Evolutionary conservation across 2,329 filamentous ascomycete species (phyloP), one percentile per base, ranked within the genome.

Genomic region (Didymella segeticola): DNA sequence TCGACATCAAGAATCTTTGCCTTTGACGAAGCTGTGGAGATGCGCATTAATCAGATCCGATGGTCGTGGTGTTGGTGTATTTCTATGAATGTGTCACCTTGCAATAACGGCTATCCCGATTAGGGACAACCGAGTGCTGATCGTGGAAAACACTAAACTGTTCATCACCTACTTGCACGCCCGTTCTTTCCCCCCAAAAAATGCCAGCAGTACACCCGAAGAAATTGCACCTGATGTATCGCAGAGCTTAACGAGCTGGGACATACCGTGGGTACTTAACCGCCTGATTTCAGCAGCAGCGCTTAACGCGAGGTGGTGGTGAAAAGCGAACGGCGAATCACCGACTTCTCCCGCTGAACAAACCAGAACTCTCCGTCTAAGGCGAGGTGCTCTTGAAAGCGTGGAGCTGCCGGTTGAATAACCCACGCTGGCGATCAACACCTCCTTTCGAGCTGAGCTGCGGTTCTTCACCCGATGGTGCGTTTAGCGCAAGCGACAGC

Each of bases 371-470:
- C 19, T n/a, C 29, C 29, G 34, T 22, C 37, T n/a, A n/a, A 12
- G 25, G 33, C 30, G 14, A 30, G 19, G 3, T 19, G 37, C 15
- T 36, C 19, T 36, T 38, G 12, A 23, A 33, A 33, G 27, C 26
- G 26, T 47, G 31, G 37, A 47, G 36, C 34, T 31, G 17, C 10
- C 26, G 29, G 22, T 22, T 34, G n/a, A n/a, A 27, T 3, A 23
- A 27, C 41, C 45, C 45, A 49, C 41, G 34, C 41, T 45, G 29
- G 43, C 34, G 34, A 49, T 39, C 49, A 23, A 23, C 25, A 22
- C 39, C 33, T 25, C 25, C 23, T 36, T 26, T 30, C n/a, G 36
- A 29, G n/a, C 30, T n/a, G n/a, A n/a, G n/a, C n/a, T n/a, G n/a
- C n/a, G n/a, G n/a, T n/a, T n/a, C n/a, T n/a, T n/a, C n/a, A n/a